These are phyloP conservation scores for Ceratobasidium sp. DNA, from an alignment of 1,284 basidiomycete genomes.

Conservation along the genomic window DNA sequence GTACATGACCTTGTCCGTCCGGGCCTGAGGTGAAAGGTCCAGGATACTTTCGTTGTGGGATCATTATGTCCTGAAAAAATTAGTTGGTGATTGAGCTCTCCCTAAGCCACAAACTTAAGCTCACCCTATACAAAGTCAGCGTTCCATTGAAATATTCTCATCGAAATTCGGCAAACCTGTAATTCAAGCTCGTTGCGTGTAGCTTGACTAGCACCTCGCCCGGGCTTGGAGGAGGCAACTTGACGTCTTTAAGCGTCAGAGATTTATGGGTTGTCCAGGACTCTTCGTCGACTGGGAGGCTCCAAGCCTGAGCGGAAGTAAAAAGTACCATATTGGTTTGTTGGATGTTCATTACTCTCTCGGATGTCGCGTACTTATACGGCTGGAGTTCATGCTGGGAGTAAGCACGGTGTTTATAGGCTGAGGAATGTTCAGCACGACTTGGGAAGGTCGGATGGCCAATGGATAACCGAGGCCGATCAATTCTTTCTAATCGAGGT, in stretches of 20 bases:
- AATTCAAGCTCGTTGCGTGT: slow-evolving; percentile 5
- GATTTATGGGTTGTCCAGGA: not conserved
- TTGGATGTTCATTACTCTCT: too few species aligned
- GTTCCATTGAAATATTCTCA: not conserved
- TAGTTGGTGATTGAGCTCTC: not conserved
- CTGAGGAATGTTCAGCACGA: not conserved
- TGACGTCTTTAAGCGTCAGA: not conserved
- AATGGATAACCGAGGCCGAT: not conserved
- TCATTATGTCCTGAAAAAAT: slow-evolving; percentile 21
- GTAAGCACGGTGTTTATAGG: not conserved
- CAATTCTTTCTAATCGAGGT: not conserved
- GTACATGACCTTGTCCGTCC: slow-evolving; percentile 55
- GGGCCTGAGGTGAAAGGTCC: slow-evolving; percentile 7
- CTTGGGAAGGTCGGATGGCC: too few species aligned
- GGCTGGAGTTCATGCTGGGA: not conserved
- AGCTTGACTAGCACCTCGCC: slow-evolving; percentile 31
- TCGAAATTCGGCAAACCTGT: not conserved
- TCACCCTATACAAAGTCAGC: not conserved
- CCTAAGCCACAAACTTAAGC: slow-evolving; percentile 22
- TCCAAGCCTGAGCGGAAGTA: slow-evolving; percentile 14
- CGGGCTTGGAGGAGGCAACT: slow-evolving; percentile 2
- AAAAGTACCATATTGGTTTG: not conserved
- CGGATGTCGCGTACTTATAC: too few species aligned
- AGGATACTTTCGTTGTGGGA: slow-evolving; percentile 4
- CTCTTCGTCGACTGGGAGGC: slow-evolving; percentile 1